These are phyloP conservation scores for Globisporangium apiculatum DNA, from an alignment of 352 stramenopile species.

Conservation along the genomic window DNA sequence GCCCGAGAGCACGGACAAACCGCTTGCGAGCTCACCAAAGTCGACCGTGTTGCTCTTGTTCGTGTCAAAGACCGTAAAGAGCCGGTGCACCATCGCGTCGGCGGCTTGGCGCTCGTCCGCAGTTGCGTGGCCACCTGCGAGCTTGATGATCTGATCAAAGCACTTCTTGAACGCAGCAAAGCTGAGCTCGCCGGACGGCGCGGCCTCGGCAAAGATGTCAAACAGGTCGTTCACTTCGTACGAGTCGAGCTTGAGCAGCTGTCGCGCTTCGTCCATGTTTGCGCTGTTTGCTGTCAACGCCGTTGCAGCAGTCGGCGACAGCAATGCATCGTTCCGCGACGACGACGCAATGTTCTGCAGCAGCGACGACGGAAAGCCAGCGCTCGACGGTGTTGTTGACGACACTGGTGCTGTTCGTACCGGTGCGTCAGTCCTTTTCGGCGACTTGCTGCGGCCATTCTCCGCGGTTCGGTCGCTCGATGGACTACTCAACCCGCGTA, in stretches of 20 bases:
- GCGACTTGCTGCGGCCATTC: neutral
- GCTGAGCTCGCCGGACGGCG: conserved; percentile 65
- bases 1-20: conserved; percentile 76
- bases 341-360: conserved; percentile 30
- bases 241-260: conserved; percentile 76
- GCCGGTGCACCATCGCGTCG: conserved; percentile 70
- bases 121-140: conserved; percentile 63
- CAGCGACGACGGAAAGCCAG: conserved; percentile 29
- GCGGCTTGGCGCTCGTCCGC: conserved; percentile 66
- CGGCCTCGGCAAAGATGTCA: conserved; percentile 82
- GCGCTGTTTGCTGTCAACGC: conserved; percentile 60
- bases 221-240: conserved; percentile 87
- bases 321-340: conserved; percentile 25
- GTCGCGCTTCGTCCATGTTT: conserved; percentile 67
- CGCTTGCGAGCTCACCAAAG: conserved; percentile 81
- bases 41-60: conserved; percentile 83
- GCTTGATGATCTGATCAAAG: conserved; percentile 82
- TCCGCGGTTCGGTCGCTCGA: neutral
- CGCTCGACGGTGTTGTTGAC: conserved; percentile 1
- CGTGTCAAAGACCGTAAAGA: conserved; percentile 83
- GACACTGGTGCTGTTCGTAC: neutral
- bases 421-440: too few relatives aligned
- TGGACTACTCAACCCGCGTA: too few relatives aligned
- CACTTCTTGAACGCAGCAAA: conserved; percentile 85
- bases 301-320: conserved; percentile 38